Conservation (phyloP, 1,284 basidiomycete species). For the Tilletia caries region DNA sequence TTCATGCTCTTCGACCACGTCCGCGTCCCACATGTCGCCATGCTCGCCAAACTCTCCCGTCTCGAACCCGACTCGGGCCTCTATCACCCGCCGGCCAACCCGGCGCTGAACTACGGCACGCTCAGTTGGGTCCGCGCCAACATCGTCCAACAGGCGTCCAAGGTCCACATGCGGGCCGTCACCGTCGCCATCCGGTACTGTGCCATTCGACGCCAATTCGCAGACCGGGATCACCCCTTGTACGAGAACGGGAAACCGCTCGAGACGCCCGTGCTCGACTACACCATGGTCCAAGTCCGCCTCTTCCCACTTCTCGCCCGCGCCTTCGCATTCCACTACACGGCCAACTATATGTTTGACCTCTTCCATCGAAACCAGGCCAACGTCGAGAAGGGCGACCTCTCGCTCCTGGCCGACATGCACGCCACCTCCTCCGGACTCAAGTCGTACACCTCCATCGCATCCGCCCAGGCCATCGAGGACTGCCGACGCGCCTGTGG, state of each 20-base stretch:
- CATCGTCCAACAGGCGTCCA: slow-evolving; percentile 52
- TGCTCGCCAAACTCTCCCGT: slow-evolving; percentile 52
- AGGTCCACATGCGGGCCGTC: slow-evolving; percentile 52
- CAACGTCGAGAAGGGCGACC: slow-evolving; percentile 51
- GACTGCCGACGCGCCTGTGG: slow-evolving; percentile 55
- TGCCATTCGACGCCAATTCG: slow-evolving; percentile 55
- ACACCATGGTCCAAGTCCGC: slow-evolving; percentile 54
- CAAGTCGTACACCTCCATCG: slow-evolving; percentile 53
- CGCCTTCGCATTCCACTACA: slow-evolving; percentile 56
- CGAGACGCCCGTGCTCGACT: slow-evolving; percentile 55
- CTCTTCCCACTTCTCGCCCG: slow-evolving; percentile 55
- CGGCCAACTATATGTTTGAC: slow-evolving; percentile 51
- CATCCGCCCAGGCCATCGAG: slow-evolving; percentile 54
- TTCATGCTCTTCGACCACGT: slow-evolving; percentile 41
- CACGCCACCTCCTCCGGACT: slow-evolving; percentile 54
- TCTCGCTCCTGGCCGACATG: slow-evolving; percentile 54
- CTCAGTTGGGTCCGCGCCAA: slow-evolving; percentile 50
- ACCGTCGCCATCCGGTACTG: slow-evolving; percentile 56
- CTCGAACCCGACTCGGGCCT: slow-evolving; percentile 49
- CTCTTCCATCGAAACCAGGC: slow-evolving; percentile 52
- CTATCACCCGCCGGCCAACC: slow-evolving; percentile 36
- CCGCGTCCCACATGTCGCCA: slow-evolving; percentile 54
- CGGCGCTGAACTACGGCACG: slow-evolving; percentile 42
- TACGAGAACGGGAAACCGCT: slow-evolving; percentile 48
- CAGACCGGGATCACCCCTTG: slow-evolving; percentile 53